phyloP scores from a whole-genome alignment of 2,329 filamentous ascomycete genomes.

The Aspergillus pseudoterreus region DNA sequence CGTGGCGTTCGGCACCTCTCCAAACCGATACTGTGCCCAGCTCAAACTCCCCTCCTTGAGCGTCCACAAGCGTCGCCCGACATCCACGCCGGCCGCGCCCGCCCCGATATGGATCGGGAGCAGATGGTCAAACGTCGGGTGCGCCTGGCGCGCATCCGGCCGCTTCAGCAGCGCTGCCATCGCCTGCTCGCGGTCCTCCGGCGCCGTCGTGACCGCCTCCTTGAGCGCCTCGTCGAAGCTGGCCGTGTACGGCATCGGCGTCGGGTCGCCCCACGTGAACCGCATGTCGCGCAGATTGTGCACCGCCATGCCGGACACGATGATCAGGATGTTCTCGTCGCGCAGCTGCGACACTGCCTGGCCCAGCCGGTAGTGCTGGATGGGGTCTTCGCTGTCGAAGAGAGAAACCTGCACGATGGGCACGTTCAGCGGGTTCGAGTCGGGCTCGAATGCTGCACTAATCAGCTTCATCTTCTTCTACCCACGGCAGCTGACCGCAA shows the following conservation, averaged over 20 bases:
- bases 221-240: conserved; percentile 67
- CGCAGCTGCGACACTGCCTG: conserved; percentile 63
- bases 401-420: conserved; percentile 72
- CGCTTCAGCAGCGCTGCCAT: conserved; percentile 48
- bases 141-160: conserved; percentile 56
- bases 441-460: conserved; percentile 55
- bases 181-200: conserved; percentile 40
- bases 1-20: conserved; percentile 27
- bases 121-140: conserved; percentile 63
- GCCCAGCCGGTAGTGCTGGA: conserved; percentile 65
- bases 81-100: conserved; percentile 51
- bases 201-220: conserved; percentile 54
- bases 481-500: neutral
- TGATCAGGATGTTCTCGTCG: conserved; percentile 64
- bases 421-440: conserved; percentile 59
- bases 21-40: conserved; percentile 55
- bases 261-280: conserved; percentile 42
- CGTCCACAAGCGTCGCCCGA: conserved; percentile 47
- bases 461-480: neutral
- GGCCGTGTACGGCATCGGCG: conserved; percentile 54
- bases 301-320: conserved; percentile 72
- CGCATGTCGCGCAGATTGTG: conserved; percentile 62
- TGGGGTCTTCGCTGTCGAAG: conserved; percentile 61
- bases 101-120: conserved; percentile 58
- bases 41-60: conserved; percentile 50